These are phyloP conservation scores for Bryoerythrophyllum caledonicum DNA, from an alignment of 225 moss, liverwort and hornwort genomes.

Conservation along the genomic window DNA sequence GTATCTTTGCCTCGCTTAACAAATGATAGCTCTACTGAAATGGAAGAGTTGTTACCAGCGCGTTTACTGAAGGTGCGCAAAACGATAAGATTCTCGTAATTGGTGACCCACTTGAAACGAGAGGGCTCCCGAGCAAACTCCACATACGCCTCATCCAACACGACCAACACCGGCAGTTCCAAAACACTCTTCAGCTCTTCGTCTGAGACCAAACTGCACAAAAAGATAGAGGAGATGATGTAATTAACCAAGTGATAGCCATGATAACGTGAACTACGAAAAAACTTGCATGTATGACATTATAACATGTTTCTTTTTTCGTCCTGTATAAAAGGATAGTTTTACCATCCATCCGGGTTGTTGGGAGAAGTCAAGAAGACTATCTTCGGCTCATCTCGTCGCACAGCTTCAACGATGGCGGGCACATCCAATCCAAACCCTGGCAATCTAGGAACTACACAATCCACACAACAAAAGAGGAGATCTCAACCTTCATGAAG, in stretches of 20 bases:
- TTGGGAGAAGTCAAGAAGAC: slow-evolving; percentile 93
- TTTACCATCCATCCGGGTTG: slow-evolving; percentile 98
- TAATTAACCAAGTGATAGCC: no score
- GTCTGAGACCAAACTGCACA: slow-evolving; percentile 80
- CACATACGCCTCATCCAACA: slow-evolving; percentile 95
- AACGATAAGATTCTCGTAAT: slow-evolving; percentile 83
- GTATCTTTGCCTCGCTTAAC: no score
- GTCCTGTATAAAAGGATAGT: neutral
- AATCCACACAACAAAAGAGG: slow-evolving; percentile 17
- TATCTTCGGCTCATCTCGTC: slow-evolving; percentile 74
- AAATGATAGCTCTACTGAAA: neutral
- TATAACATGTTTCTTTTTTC: neutral
- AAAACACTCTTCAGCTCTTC: slow-evolving; percentile 76
- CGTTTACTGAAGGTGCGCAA: slow-evolving; percentile 99
- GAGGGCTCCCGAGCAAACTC: slow-evolving; percentile 89
- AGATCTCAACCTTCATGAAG: neutral
- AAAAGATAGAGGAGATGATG: no score
- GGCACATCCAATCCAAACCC: slow-evolving; percentile 83
- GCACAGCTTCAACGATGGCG: slow-evolving; percentile 63
- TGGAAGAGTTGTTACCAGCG: slow-evolving; percentile 57
- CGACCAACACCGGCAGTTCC: slow-evolving; percentile 77
- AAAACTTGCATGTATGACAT: neutral
- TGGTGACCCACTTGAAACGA: slow-evolving; percentile 82
- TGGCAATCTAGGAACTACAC: slow-evolving; percentile 75
- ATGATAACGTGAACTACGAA: neutral